Conservation (phyloP, 176 grass and related monocot genomes). For the Paspalum notatum region DNA sequence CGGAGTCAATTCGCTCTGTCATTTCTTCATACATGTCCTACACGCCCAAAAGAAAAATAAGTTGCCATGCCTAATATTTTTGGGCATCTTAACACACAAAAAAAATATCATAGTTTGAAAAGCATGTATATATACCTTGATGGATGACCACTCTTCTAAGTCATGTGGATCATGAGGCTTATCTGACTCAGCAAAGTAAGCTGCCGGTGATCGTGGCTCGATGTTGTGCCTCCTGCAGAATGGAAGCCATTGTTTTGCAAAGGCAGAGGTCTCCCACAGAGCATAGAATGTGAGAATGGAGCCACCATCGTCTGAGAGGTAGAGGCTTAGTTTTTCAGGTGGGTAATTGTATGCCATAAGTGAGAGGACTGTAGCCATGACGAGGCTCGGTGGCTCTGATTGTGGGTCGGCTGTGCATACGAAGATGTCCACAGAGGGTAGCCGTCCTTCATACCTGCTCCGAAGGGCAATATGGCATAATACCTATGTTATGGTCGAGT, state of each 20-base stretch:
- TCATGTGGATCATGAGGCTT: slow-evolving; percentile 4
- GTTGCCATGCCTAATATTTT: neutral
- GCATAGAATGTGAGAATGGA: slow-evolving; percentile 78
- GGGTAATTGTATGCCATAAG: slow-evolving; percentile 82
- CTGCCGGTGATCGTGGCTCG: slow-evolving; percentile 64
- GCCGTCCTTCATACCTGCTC: slow-evolving; percentile 44
- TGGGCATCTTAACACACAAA: too few relatives aligned
- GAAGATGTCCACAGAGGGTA: slow-evolving; percentile 74
- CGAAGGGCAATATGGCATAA: slow-evolving; percentile 21
- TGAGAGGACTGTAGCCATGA: slow-evolving; percentile 61
- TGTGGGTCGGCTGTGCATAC: slow-evolving; percentile 72
- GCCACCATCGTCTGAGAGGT: slow-evolving; percentile 78
- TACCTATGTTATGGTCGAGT: neutral
- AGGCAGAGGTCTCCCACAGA: slow-evolving; percentile 59
- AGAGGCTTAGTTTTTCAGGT: slow-evolving; percentile 58
- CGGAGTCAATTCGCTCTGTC: slow-evolving; percentile 48
- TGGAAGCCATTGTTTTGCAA: slow-evolving; percentile 72
- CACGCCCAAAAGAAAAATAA: neutral
- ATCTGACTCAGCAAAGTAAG: slow-evolving; percentile 58
- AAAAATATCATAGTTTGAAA: neutral
- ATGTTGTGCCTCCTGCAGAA: slow-evolving; percentile 63
- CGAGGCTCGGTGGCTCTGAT: slow-evolving; percentile 68
- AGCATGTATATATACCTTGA: slow-evolving; percentile 45
- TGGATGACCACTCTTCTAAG: slow-evolving; percentile 46
- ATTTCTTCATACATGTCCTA: slow-evolving; percentile 72